phyloP scores from a whole-genome alignment of 257 asterid species.

The Solanum infundibuliforme region DNA sequence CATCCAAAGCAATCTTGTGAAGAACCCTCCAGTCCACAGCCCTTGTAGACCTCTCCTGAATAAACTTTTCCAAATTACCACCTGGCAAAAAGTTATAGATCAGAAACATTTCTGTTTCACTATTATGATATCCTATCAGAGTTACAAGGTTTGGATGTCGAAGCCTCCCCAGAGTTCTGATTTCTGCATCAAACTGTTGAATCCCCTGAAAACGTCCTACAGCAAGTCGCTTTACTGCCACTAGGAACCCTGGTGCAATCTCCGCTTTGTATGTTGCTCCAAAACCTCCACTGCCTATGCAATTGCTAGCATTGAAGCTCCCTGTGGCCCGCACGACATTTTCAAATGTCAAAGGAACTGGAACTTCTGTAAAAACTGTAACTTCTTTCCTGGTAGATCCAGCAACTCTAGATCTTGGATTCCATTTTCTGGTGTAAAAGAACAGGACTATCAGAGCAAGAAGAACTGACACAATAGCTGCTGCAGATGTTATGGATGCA shows the following conservation, averaged over 20 bases:
- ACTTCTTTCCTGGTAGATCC: slow-evolving; percentile 77
- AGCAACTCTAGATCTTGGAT: slow-evolving; percentile 78
- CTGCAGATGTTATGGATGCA: slow-evolving; percentile 76
- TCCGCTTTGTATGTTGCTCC: slow-evolving; percentile 97
- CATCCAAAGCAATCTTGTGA: slow-evolving; percentile 82
- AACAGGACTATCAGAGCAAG: slow-evolving; percentile 56
- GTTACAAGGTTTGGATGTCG: slow-evolving; percentile 80
- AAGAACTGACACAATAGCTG: slow-evolving; percentile 71
- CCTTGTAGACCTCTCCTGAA: slow-evolving; percentile 62
- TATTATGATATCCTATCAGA: slow-evolving; percentile 82
- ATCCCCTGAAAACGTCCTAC: slow-evolving; percentile 71
- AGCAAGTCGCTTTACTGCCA: slow-evolving; percentile 74
- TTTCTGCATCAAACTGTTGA: slow-evolving; percentile 82
- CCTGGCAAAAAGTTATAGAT: slow-evolving; percentile 72
- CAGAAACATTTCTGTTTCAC: slow-evolving; percentile 85
- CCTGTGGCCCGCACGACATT: slow-evolving; percentile 76
- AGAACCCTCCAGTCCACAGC: slow-evolving; percentile 86
- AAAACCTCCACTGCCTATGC: slow-evolving; percentile 93
- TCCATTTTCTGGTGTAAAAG: slow-evolving; percentile 68
- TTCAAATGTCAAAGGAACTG: slow-evolving; percentile 67
- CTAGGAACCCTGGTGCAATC: slow-evolving; percentile 69
- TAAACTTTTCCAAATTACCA: slow-evolving; percentile 76
- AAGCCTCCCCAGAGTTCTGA: slow-evolving; percentile 69
- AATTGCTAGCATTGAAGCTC: slow-evolving; percentile 73
- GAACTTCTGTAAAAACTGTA: slow-evolving; percentile 59